phyloP scores from a whole-genome alignment of 2,329 filamentous ascomycete species.

The Albifimbria verrucaria region DNA sequence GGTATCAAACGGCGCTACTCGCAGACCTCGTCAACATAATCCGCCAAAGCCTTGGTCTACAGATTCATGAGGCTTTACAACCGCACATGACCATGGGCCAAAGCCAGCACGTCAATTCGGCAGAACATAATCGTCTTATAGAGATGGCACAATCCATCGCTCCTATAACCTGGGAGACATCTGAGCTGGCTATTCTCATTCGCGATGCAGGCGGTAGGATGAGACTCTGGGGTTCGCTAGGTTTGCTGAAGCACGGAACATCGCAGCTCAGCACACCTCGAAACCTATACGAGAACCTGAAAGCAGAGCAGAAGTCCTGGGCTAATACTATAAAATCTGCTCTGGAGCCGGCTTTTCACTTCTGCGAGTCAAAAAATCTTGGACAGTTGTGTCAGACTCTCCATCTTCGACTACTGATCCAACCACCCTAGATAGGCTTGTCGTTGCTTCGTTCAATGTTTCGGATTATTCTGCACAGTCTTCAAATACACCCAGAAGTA shows the following conservation, averaged over 20 bases:
- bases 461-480: slow-evolving; percentile 49
- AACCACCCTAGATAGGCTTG: slow-evolving; percentile 16
- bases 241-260: slow-evolving; percentile 21
- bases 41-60: slow-evolving; percentile 31
- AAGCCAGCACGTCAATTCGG: slow-evolving; percentile 40
- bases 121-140: slow-evolving; percentile 47
- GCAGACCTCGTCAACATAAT: slow-evolving; percentile 30
- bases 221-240: slow-evolving; percentile 53
- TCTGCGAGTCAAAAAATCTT: too few species aligned
- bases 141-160: slow-evolving; percentile 50
- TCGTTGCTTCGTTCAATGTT: slow-evolving; percentile 52
- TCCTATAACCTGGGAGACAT: slow-evolving; percentile 43
- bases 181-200: slow-evolving; percentile 49
- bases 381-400: slow-evolving; percentile 4
- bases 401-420: not conserved
- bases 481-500: slow-evolving; percentile 37
- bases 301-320: not conserved
- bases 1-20: slow-evolving; percentile 17
- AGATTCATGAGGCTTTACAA: slow-evolving; percentile 23
- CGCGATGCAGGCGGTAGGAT: slow-evolving; percentile 48
- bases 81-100: slow-evolving; percentile 61
- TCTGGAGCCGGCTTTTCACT: too few species aligned
- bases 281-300: not conserved
- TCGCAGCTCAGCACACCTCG: not conserved
- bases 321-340: too few species aligned